These are phyloP conservation scores for Euphorbia tirucalli DNA, from an alignment of 345 rosid genomes.

Conservation along the genomic window DNA sequence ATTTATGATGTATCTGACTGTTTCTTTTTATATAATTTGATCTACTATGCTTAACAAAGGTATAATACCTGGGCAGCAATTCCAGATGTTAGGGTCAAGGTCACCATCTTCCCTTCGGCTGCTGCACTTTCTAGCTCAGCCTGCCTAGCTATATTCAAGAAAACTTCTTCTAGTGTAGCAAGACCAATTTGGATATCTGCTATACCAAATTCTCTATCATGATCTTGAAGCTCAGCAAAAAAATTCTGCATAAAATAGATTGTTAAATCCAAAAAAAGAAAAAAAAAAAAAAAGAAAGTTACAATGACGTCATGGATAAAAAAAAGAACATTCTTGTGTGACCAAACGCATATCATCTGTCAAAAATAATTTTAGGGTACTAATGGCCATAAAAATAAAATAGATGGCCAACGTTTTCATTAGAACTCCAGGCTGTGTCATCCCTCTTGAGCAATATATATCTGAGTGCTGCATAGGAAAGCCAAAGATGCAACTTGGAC, in stretches of 20 bases:
- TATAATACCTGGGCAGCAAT: slow-evolving; percentile 50
- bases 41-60: neutral
- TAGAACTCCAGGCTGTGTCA: too few relatives aligned
- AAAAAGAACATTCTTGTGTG: neutral
- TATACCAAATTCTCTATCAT: slow-evolving; percentile 59
- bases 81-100: slow-evolving; percentile 66
- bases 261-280: slow-evolving; percentile 1
- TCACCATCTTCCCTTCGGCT: slow-evolving; percentile 64
- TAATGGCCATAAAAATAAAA: too few relatives aligned
- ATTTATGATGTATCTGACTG: neutral
- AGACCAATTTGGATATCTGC: slow-evolving; percentile 88
- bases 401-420: too few relatives aligned
- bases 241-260: slow-evolving; percentile 35
- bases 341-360: too few relatives aligned
- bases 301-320: neutral
- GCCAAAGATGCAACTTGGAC: neutral
- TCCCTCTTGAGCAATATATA: neutral
- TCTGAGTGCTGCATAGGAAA: neutral
- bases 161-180: slow-evolving; percentile 94
- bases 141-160: slow-evolving; percentile 85
- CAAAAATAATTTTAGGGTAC: too few relatives aligned
- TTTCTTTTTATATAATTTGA: neutral
- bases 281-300: neutral
- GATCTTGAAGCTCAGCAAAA: slow-evolving; percentile 71
- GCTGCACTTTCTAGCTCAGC: slow-evolving; percentile 93